phyloP scores from a whole-genome alignment of 2,329 filamentous ascomycete species.

The Fusarium beomiforme region DNA sequence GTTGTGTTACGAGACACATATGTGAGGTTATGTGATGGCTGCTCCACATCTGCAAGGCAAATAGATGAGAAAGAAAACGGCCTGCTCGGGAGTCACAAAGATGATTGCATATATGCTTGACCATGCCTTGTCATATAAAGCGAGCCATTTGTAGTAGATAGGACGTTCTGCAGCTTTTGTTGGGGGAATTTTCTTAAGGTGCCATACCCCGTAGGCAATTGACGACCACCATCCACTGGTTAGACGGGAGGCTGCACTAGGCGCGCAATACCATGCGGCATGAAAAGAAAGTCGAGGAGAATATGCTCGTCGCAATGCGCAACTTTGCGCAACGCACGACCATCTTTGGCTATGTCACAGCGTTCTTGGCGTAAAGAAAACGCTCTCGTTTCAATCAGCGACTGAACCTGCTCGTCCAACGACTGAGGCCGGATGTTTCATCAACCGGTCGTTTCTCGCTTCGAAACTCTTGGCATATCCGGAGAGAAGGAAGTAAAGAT shows the following conservation, averaged over 20 bases:
- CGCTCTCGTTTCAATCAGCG: conserved; percentile 4
- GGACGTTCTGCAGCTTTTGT: background rate
- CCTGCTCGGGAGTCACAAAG: background rate
- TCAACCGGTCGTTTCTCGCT: conserved; percentile 32
- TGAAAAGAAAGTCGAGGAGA: background rate
- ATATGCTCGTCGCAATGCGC: background rate
- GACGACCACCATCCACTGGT: conserved; percentile 11
- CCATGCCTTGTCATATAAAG: background rate
- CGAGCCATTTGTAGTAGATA: background rate
- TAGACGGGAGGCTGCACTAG: conserved; percentile 11
- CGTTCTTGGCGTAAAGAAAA: conserved; percentile 2
- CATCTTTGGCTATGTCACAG: conserved; percentile 1
- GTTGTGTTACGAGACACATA: conserved; percentile 9
- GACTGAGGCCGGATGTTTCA: conserved; percentile 31
- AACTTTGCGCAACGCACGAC: conserved; percentile 7
- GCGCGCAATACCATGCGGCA: conserved; percentile 5
- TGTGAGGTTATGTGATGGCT: background rate
- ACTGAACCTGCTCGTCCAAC: conserved; percentile 13
- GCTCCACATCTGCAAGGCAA: background rate
- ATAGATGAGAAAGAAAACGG: background rate
- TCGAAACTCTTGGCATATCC: conserved; percentile 33
- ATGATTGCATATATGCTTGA: background rate
- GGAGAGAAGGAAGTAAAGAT: conserved; percentile 32
- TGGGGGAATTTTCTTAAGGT: background rate
- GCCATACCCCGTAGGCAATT: conserved; percentile 12